These are phyloP conservation scores for Mycena leptocephala DNA, from an alignment of 768 basidiomycete genomes.

Conservation along the genomic window DNA sequence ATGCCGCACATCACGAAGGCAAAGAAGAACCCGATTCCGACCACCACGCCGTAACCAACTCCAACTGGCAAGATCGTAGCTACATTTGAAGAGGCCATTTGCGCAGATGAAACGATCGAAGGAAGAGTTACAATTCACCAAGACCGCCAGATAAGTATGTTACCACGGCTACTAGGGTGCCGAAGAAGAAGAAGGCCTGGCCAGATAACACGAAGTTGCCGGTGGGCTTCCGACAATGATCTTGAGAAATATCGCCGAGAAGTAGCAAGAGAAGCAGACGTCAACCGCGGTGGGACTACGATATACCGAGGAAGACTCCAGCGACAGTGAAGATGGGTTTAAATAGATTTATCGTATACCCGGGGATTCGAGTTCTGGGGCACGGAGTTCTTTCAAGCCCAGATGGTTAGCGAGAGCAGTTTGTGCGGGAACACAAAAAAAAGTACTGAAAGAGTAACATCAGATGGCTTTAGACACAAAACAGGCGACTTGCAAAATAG, in stretches of 20 bases:
- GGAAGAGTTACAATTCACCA: background rate
- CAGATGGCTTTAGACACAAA: too few relatives aligned
- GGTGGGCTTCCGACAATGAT: conserved; percentile 6
- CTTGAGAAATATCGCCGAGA: background rate
- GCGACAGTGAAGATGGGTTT: too few relatives aligned
- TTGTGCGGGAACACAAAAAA: too few relatives aligned
- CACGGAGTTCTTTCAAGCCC: too few relatives aligned
- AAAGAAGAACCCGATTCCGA: conserved; percentile 31
- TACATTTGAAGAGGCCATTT: conserved; percentile 9
- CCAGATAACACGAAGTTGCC: background rate
- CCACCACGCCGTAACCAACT: conserved; percentile 26
- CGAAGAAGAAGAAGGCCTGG: conserved; percentile 6
- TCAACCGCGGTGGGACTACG: background rate
- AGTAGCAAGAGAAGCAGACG: background rate
- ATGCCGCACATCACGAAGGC: conserved; percentile 16
- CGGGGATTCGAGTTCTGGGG: too few relatives aligned
- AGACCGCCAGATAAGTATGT: background rate
- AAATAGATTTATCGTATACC: too few relatives aligned
- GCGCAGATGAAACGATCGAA: background rate
- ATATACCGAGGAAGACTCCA: background rate
- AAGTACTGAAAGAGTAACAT: too few relatives aligned
- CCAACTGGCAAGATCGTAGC: conserved; percentile 21
- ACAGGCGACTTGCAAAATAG: too few relatives aligned
- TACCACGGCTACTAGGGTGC: background rate
- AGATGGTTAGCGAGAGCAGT: too few relatives aligned